Conservation (phyloP, 257 asterid genomes). For the Petrea volubilis region DNA sequence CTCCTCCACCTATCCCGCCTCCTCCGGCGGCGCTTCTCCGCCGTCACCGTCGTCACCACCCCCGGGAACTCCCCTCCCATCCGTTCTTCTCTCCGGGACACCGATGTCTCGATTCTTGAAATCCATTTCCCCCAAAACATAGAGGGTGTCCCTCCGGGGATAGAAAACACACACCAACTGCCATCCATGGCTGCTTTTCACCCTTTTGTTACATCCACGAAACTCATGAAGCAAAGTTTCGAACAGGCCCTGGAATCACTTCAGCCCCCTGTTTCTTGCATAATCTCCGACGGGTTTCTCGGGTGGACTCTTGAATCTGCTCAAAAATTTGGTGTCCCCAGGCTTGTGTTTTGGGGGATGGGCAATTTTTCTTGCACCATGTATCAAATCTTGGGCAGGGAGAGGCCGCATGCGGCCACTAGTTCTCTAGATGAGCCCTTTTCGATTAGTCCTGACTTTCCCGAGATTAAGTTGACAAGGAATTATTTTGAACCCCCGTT, state of each 20-base stretch:
- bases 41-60: conserved; percentile 76
- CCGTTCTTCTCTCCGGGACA: conserved; percentile 35
- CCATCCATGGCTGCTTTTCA: conserved; percentile 40
- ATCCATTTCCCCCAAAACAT: conserved; percentile 63
- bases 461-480: conserved; percentile 44
- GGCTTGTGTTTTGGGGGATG: conserved; percentile 57
- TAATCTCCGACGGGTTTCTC: conserved; percentile 60
- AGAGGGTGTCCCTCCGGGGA: conserved; percentile 55
- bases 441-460: conserved; percentile 36
- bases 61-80: conserved; percentile 50
- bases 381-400: conserved; percentile 31
- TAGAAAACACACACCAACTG: conserved; percentile 63
- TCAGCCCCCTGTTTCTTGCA: conserved; percentile 45
- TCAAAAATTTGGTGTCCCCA: conserved; percentile 39
- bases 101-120: conserved; percentile 37
- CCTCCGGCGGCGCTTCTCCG: conserved; percentile 48
- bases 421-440: conserved; percentile 44
- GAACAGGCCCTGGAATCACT: conserved; percentile 43
- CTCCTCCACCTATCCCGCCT: conserved; percentile 72
- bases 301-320: conserved; percentile 71
- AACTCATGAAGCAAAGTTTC: conserved; percentile 54
- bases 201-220: conserved; percentile 42
- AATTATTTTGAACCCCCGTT: conserved; percentile 61
- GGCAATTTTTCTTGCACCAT: conserved; percentile 48
- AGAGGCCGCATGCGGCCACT: conserved; percentile 44